Percentiles rank a stretch among this genome's conserved stretches.
phyloP scores from a whole-genome alignment of 1,284 basidiomycete genomes.

The Tremellales sp. region DNA sequence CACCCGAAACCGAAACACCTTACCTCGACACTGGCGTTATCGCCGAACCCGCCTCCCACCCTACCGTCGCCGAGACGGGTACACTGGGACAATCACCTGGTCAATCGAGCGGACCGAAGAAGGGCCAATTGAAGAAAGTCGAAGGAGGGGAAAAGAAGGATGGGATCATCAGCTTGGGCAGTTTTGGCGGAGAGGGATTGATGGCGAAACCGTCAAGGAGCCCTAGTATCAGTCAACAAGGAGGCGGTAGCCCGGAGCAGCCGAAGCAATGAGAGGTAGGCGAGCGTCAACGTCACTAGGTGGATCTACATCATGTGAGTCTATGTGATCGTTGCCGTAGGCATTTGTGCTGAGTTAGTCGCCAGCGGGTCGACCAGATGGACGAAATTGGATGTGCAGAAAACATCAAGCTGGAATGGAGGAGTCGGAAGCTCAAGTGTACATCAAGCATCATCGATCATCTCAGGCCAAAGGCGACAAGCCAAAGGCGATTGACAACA shows the following conservation, averaged over 20 bases:
- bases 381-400: no score
- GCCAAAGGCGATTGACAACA: no score
- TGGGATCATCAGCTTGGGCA: conserved; percentile 38
- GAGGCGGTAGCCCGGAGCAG: conserved; percentile 1
- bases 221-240: neutral
- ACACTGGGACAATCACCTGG: conserved; percentile 3
- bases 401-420: no score
- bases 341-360: no score
- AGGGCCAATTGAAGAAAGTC: conserved; percentile 37
- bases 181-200: conserved; percentile 43
- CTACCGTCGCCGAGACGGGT: conserved; percentile 46
- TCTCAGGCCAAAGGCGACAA: no score
- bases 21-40: conserved; percentile 29
- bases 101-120: conserved; percentile 14
- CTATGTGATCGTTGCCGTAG: no score
- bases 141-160: conserved; percentile 22
- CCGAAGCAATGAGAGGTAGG: neutral
- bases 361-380: no score
- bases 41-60: conserved; percentile 26
- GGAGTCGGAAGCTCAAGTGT: no score
- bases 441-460: no score
- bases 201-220: conserved; percentile 26
- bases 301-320: no score
- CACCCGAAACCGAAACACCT: conserved; percentile 17
- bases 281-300: neutral